phyloP scores from a whole-genome alignment of 805 yeast genomes.

The Hyphopichia homilentoma region DNA sequence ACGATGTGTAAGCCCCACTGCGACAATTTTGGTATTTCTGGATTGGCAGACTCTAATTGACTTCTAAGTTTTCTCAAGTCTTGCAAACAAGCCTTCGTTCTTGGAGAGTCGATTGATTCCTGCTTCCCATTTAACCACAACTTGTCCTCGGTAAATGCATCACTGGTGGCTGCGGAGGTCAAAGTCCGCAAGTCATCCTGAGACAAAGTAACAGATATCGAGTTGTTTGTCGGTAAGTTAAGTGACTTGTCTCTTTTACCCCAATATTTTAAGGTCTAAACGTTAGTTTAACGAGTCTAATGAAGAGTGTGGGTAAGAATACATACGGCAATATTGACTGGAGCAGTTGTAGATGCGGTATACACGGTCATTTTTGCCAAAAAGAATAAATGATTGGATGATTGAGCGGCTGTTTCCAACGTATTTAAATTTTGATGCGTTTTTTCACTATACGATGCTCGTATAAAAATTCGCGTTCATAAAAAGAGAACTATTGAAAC shows the following conservation, averaged over 20 bases:
- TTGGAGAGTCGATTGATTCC: constrained; percentile 62
- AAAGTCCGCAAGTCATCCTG: constrained; percentile 88
- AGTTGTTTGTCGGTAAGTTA: constrained; percentile 93
- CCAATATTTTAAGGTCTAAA: constrained; percentile 91
- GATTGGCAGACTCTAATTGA: constrained; percentile 54
- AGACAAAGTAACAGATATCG: constrained; percentile 89
- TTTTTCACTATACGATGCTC: no score
- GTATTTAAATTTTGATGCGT: no score
- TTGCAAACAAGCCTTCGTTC: constrained; percentile 69
- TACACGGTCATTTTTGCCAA: constrained; percentile 49
- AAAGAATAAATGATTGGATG: no score
- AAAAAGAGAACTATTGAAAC: no score
- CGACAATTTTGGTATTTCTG: constrained; percentile 57
- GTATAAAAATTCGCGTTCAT: no score
- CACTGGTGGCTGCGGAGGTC: constrained; percentile 79
- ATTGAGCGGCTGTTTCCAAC: no score
- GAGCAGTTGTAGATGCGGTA: constrained; percentile 87
- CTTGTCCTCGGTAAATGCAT: constrained; percentile 54
- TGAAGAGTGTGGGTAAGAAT: no score
- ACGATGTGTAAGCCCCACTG: constrained; percentile 71
- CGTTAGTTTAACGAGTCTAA: constrained; percentile 8
- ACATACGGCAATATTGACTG: constrained; percentile 92
- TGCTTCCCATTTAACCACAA: constrained; percentile 83
- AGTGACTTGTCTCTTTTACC: constrained; percentile 90
- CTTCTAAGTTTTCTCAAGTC: constrained; percentile 70